Percentiles rank a stretch among this genome's conserved stretches.
These are phyloP conservation scores for Malus domestica DNA, from an alignment of 306 rosid genomes.

Conservation along the genomic window ASM211411v1 NC_041792.1:5225001-5225500, in stretches of 20 bases:
- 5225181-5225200: conserved; percentile 40
- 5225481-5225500: conserved; percentile 44
- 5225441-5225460: conserved; percentile 9
- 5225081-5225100: conserved; percentile 68
- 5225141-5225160: conserved; percentile 14
- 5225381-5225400: conserved; percentile 19
- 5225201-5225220: conserved; percentile 37
- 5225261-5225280: conserved; percentile 48
- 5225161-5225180: conserved; percentile 30
- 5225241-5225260: conserved; percentile 39
- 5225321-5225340: conserved; percentile 38
- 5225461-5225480: conserved; percentile 25
- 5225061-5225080: conserved; percentile 97
- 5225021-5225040: conserved; percentile 81
- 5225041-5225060: conserved; percentile 95
- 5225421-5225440: conserved; percentile 10
- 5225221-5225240: conserved; percentile 42
- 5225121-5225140: conserved; percentile 71
- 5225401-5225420: conserved; percentile 37
- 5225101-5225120: conserved; percentile 88
- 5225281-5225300: conserved; percentile 34
- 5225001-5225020: conserved; percentile 99
- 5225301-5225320: conserved; percentile 19
- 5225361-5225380: conserved; percentile 32
- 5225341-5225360: conserved; percentile 31